Evolutionary conservation across 495 filamentous ascomycete genomes (phyloP).

Genomic region (Hypoxylon lienhwacheense): DNA sequence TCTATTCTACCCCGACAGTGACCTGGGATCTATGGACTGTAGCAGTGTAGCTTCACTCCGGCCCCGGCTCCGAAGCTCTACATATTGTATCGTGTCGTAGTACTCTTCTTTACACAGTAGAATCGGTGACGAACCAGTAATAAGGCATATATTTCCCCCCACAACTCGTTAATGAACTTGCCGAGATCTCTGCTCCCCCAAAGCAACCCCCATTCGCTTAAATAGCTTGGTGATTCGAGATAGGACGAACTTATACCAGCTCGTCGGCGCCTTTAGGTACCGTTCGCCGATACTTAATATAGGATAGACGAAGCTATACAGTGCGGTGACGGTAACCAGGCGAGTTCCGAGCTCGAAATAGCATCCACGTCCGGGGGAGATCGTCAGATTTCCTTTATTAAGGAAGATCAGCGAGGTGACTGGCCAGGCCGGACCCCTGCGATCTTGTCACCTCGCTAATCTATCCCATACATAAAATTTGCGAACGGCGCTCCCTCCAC

Average conservation of each 20-base stretch:
- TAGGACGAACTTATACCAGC: slow-evolving; percentile 25
- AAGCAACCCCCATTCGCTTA: slow-evolving; percentile 25
- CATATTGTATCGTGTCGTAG: slow-evolving; percentile 5
- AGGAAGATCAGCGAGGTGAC: slow-evolving; percentile 13
- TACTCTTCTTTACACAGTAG: too few species aligned
- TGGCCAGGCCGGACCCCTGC: slow-evolving; percentile 15
- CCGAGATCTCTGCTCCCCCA: slow-evolving; percentile 31
- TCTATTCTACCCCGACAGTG: not conserved
- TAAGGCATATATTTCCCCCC: slow-evolving; percentile 32
- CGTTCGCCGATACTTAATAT: slow-evolving; percentile 8
- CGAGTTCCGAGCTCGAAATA: slow-evolving; percentile 29
- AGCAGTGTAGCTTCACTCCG: not conserved
- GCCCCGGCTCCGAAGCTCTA: slow-evolving; percentile 5
- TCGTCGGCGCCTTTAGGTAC: slow-evolving; percentile 15
- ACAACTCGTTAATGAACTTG: slow-evolving; percentile 27
- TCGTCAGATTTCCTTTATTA: slow-evolving; percentile 16
- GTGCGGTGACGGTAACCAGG: slow-evolving; percentile 12
- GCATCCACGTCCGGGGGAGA: slow-evolving; percentile 12
- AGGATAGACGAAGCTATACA: slow-evolving; percentile 4
- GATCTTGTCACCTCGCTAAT: slow-evolving; percentile 31
- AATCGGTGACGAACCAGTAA: slow-evolving; percentile 26
- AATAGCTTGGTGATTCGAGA: slow-evolving; percentile 28
- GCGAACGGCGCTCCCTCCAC: slow-evolving; percentile 1
- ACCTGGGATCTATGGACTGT: slow-evolving; percentile 1
- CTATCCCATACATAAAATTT: slow-evolving; percentile 26